Conservation (phyloP, 163 green algal species). For the Volvox carteri region DNA sequence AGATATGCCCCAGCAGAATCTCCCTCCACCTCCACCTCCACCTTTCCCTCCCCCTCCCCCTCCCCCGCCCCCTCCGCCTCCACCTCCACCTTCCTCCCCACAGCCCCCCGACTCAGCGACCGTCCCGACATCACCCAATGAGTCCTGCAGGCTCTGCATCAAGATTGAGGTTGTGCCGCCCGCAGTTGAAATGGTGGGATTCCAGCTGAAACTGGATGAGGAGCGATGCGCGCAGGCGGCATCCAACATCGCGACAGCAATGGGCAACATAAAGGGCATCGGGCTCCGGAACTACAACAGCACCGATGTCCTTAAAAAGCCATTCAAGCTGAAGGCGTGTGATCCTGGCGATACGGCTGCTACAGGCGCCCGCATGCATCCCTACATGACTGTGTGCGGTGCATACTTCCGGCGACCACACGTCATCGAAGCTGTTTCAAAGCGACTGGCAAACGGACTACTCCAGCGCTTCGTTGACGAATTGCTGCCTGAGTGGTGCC, state of each 20-base stretch:
- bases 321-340: neutral
- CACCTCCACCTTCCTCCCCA: too few relatives aligned
- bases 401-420: neutral
- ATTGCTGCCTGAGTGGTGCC: neutral
- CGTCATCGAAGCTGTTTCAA: neutral
- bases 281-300: neutral
- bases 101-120: too few relatives aligned
- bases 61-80: too few relatives aligned
- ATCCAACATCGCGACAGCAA: neutral
- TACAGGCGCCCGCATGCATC: neutral
- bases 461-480: neutral
- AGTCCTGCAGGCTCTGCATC: neutral
- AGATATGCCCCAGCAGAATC: neutral
- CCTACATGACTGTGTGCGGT: neutral
- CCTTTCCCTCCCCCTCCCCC: neutral
- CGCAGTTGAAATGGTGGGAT: neutral
- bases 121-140: too few relatives aligned
- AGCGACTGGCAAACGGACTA: neutral
- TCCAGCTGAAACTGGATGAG: neutral
- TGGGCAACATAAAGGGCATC: neutral
- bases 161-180: neutral
- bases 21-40: too few relatives aligned
- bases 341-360: neutral
- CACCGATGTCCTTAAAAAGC: neutral
- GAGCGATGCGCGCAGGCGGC: neutral